These are phyloP conservation scores for Platanthera zijinensis DNA, from an alignment of 106 monocot genomes.

Conservation along the genomic window DNA sequence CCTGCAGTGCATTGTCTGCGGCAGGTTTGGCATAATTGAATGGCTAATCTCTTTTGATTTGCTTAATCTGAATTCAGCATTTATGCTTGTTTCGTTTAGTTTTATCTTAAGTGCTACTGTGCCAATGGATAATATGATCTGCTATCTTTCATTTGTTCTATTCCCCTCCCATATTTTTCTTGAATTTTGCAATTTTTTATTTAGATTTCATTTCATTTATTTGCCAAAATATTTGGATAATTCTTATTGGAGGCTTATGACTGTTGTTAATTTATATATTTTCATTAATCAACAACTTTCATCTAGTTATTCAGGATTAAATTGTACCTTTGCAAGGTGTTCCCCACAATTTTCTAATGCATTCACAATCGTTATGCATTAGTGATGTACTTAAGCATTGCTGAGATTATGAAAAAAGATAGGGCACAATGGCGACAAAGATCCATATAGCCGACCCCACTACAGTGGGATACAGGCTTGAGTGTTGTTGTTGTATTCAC, in stretches of 20 bases:
- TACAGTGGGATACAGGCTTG: no score
- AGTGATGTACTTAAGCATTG: no score
- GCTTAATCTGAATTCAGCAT: background rate
- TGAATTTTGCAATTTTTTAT: background rate
- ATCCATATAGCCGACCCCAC: no score
- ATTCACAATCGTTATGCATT: no score
- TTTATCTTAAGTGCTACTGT: background rate
- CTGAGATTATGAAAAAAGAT: no score
- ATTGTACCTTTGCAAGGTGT: background rate
- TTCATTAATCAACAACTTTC: background rate
- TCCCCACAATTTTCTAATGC: background rate
- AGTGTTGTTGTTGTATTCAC: background rate
- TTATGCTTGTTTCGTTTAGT: background rate
- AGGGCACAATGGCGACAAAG: no score
- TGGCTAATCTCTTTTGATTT: background rate
- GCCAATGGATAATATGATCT: background rate
- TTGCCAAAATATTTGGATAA: background rate
- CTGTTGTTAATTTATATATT: background rate
- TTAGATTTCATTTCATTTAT: background rate
- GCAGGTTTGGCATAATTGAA: conserved; percentile 60
- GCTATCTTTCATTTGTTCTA: background rate
- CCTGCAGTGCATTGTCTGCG: conserved; percentile 67
- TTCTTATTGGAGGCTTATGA: background rate
- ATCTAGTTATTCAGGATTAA: background rate
- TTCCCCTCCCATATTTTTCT: background rate